These are phyloP conservation scores for Phialophora tarda DNA, from an alignment of 2,329 filamentous ascomycete species.

Conservation along the genomic window DNA sequence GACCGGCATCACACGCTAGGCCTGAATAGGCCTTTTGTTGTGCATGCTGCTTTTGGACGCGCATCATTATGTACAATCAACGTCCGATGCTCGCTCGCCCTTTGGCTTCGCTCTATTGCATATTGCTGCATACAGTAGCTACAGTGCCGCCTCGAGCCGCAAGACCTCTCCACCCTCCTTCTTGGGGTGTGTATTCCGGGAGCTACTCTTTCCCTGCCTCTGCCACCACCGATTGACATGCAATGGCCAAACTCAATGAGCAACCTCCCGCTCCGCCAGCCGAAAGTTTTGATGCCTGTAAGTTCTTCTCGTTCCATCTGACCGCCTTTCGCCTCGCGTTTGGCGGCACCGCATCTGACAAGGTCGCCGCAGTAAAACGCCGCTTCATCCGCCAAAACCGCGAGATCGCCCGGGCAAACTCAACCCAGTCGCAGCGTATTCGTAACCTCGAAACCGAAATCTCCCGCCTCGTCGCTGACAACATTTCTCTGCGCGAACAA, in stretches of 20 bases:
- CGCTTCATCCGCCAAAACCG: conserved; percentile 70
- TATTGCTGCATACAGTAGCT: conserved; percentile 9
- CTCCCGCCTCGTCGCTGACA: conserved; percentile 64
- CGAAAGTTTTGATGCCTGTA: conserved; percentile 57
- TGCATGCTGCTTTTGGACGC: conserved; percentile 2
- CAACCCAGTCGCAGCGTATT: conserved; percentile 67
- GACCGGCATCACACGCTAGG: neutral
- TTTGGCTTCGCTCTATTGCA: conserved; percentile 10
- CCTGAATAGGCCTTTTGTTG: conserved; percentile 17
- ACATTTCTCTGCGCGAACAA: conserved; percentile 64
- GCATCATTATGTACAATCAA: neutral
- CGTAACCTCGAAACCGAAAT: conserved; percentile 67
- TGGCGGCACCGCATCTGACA: conserved; percentile 3
- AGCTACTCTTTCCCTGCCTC: neutral
- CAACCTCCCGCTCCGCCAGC: conserved; percentile 45
- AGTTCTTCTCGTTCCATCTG: conserved; percentile 39
- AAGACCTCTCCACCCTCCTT: neutral
- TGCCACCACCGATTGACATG: conserved; percentile 20
- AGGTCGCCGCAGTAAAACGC: conserved; percentile 60
- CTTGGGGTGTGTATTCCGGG: neutral
- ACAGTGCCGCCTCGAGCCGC: neutral
- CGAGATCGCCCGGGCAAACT: conserved; percentile 68
- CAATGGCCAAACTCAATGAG: conserved; percentile 59
- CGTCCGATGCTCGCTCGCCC: neutral
- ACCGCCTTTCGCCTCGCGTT: conserved; percentile 3